phyloP scores from a whole-genome alignment of 2,329 filamentous ascomycete genomes.

The Cyclaneusma minus region DNA sequence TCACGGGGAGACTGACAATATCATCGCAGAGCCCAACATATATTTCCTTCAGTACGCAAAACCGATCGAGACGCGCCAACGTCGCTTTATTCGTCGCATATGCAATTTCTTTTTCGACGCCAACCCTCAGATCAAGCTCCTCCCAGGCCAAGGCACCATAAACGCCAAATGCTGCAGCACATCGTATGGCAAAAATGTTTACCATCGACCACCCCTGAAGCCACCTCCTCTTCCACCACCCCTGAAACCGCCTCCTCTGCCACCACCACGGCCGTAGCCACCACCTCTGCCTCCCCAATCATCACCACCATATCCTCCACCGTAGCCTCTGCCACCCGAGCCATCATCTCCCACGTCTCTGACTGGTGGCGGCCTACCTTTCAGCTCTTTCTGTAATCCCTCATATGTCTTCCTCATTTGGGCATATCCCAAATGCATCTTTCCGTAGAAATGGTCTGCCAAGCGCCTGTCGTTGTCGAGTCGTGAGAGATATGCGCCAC shows the following conservation, averaged over 20 bases:
- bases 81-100: too few species aligned
- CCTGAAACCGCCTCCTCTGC: slow-evolving; percentile 11
- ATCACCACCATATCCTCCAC: slow-evolving; percentile 31
- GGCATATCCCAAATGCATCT: slow-evolving; percentile 97
- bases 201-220: too few species aligned
- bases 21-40: too few species aligned
- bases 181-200: too few species aligned
- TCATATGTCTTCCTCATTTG: slow-evolving; percentile 95
- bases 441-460: slow-evolving; percentile 96
- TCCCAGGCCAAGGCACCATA: too few species aligned
- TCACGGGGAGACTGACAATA: too few species aligned
- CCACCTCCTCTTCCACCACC: slow-evolving; percentile 9
- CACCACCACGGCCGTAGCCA: slow-evolving; percentile 24
- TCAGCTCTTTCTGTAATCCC: slow-evolving; percentile 72
- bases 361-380: slow-evolving; percentile 47
- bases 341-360: slow-evolving; percentile 33
- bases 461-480: slow-evolving; percentile 88
- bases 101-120: too few species aligned
- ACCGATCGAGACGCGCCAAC: too few species aligned
- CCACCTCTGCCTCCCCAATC: slow-evolving; percentile 17
- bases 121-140: too few species aligned
- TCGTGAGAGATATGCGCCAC: slow-evolving; percentile 81
- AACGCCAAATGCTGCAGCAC: too few species aligned
- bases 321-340: slow-evolving; percentile 34
- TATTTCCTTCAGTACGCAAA: too few species aligned